phyloP scores from a whole-genome alignment of 2,329 filamentous ascomycete species.

The Diaporthe australafricana region DNA sequence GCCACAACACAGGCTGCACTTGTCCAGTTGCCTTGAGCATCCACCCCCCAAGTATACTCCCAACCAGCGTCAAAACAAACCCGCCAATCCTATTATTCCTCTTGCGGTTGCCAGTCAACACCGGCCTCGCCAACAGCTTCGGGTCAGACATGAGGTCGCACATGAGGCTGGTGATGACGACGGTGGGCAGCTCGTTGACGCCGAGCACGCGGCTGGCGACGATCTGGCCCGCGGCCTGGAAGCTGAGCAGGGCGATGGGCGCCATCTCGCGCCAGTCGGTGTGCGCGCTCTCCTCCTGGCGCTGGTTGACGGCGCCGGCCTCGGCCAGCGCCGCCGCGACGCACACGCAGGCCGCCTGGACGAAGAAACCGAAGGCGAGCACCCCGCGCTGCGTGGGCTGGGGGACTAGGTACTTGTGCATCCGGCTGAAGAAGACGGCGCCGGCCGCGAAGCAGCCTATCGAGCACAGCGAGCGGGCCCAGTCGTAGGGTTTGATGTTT shows the following conservation, averaged over 20 bases:
- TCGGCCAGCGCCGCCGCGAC: constrained; percentile 33
- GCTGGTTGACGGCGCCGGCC: constrained; percentile 23
- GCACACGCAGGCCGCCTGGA: constrained; percentile 32
- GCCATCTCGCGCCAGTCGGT: constrained; percentile 44
- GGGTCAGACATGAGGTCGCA: constrained; percentile 65
- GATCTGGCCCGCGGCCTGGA: constrained; percentile 66
- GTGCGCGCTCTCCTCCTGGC: neutral
- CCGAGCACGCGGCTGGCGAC: constrained; percentile 60
- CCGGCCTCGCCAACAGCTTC: constrained; percentile 52
- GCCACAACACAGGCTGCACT: constrained; percentile 57
- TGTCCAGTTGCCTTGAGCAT: constrained; percentile 55
- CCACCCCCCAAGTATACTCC: constrained; percentile 62
- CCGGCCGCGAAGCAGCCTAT: constrained; percentile 56
- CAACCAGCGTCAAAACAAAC: constrained; percentile 58
- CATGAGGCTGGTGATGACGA: constrained; percentile 66
- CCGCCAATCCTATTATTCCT: constrained; percentile 59
- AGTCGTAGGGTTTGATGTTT: constrained; percentile 53
- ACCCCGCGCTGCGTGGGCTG: constrained; percentile 26
- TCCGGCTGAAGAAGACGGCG: constrained; percentile 51
- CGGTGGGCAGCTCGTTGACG: constrained; percentile 65
- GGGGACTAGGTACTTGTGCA: constrained; percentile 42
- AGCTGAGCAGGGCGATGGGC: constrained; percentile 55
- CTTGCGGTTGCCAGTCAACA: constrained; percentile 57
- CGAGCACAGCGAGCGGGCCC: constrained; percentile 56
- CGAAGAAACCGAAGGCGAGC: constrained; percentile 32